Conservation (phyloP, 148 eudicot genomes). For the Cornus florida region DNA sequence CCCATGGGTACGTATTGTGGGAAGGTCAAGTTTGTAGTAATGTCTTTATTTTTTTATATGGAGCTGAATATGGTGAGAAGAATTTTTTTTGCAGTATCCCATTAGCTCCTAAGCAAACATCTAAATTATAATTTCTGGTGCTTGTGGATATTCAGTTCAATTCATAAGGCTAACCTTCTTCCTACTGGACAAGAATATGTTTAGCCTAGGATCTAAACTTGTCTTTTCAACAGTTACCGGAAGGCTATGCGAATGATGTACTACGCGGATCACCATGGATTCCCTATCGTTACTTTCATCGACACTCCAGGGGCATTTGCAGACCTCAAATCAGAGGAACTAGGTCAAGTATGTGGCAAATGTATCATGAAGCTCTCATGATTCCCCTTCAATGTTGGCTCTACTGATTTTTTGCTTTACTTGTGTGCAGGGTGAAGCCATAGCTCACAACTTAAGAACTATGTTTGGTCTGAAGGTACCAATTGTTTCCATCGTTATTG, state of each 20-base stretch:
- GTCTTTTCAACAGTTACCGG: conserved; percentile 48
- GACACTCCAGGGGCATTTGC: conserved; percentile 94
- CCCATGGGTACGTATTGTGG: conserved; percentile 70
- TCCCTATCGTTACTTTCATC: conserved; percentile 77
- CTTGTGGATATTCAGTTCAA: neutral
- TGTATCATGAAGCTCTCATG: conserved; percentile 4
- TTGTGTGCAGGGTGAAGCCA: conserved; percentile 79
- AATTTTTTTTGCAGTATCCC: neutral
- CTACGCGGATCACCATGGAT: conserved; percentile 86
- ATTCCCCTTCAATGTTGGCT: neutral
- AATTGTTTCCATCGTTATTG: conserved; percentile 73
- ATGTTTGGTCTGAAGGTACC: conserved; percentile 92
- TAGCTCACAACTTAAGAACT: conserved; percentile 77
- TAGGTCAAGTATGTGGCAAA: conserved; percentile 66
- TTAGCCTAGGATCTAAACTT: conserved; percentile 8
- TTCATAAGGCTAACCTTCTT: neutral
- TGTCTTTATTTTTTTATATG: neutral
- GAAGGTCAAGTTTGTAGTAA: neutral
- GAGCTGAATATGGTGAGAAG: neutral
- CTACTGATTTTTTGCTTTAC: neutral
- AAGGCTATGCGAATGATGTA: conserved; percentile 91
- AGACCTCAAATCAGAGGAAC: conserved; percentile 81
- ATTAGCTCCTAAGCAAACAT: neutral
- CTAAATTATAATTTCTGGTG: neutral
- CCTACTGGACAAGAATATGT: neutral